Conservation (phyloP, 2,329 filamentous ascomycete species). For the Xylariaceae sp. region DNA sequence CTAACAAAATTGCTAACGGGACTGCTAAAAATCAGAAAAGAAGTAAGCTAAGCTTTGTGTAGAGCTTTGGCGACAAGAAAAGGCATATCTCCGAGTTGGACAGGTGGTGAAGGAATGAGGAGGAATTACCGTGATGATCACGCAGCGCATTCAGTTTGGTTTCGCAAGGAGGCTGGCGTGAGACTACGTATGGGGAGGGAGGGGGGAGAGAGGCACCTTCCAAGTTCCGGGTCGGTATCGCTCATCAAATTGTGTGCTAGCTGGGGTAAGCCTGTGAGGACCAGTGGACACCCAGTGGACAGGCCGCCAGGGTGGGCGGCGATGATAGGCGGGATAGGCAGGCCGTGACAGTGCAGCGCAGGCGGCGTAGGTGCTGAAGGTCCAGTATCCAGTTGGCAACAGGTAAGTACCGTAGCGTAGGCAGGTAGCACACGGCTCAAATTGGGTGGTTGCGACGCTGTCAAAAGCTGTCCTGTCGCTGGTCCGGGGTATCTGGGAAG, state of each 20-base stretch:
- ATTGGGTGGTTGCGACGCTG: not conserved
- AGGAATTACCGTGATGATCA: not conserved
- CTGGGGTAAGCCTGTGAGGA: not conserved
- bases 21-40: not conserved
- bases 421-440: not conserved
- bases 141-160: not conserved
- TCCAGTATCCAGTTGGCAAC: not conserved
- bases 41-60: not conserved
- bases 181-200: not conserved
- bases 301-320: too few species aligned
- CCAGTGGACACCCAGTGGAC: too few species aligned
- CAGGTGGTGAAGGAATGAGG: not conserved
- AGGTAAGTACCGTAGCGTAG: too few species aligned
- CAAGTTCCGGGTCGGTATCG: not conserved
- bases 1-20: not conserved
- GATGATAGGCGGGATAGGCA: too few species aligned
- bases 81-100: not conserved
- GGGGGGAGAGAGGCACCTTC: too few species aligned
- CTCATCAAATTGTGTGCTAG: not conserved
- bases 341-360: not conserved
- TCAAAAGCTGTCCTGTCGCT: conserved; percentile 3
- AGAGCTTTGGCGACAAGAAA: not conserved
- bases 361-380: not conserved
- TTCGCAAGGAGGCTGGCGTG: not conserved
- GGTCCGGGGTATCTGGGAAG: conserved; percentile 14